Evolutionary conservation across 495 filamentous ascomycete genomes (phyloP).

Genomic region (Hapsidospora chrysogenum): DNA sequence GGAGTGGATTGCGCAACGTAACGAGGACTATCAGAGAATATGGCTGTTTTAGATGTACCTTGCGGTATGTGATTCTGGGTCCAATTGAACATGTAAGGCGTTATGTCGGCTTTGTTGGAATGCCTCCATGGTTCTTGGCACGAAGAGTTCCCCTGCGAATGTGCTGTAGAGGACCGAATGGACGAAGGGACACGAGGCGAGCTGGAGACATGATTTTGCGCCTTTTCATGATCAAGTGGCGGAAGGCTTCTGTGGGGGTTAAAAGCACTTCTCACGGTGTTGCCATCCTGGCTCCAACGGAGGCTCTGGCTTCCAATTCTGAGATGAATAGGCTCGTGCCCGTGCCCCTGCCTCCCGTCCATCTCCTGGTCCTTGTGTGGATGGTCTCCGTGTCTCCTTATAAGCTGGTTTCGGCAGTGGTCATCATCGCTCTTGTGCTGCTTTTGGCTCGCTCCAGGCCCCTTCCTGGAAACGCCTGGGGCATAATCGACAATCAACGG

Average conservation of each 20-base stretch:
- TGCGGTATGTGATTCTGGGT: no score
- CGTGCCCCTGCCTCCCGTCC: no score
- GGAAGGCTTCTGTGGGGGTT: neutral
- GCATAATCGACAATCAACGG: neutral
- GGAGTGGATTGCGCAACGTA: no score
- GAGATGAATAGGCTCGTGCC: no score
- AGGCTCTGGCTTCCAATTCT: neutral
- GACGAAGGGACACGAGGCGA: neutral
- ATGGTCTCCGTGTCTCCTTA: neutral
- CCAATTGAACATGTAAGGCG: neutral
- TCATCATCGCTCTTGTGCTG: neutral
- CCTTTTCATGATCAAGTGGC: neutral
- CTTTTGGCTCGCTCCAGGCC: neutral
- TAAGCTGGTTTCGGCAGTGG: neutral
- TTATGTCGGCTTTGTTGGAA: neutral
- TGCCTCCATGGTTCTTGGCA: neutral
- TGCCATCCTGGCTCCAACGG: neutral
- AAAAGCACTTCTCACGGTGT: neutral
- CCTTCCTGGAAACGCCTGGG: neutral
- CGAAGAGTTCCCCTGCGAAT: neutral
- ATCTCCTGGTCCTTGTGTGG: neutral
- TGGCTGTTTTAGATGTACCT: no score
- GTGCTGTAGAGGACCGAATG: neutral
- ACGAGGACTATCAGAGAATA: no score
- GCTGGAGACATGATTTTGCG: neutral